These are phyloP conservation scores for Pleurotus tuber-regium DNA, from an alignment of 768 basidiomycete species.

Conservation along the genomic window DNA sequence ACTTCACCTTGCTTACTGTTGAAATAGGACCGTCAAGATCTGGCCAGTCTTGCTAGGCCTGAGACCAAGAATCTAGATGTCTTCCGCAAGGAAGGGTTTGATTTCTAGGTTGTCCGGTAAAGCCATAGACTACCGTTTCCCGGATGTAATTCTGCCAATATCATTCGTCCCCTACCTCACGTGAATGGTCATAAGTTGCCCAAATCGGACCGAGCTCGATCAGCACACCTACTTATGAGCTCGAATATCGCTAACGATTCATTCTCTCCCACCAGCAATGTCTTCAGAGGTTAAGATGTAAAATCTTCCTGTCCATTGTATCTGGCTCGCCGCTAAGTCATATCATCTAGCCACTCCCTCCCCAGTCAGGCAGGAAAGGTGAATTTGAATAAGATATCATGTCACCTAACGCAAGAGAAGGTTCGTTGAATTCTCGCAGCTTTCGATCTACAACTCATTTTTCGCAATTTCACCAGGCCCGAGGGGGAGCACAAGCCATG, in stretches of 20 bases:
- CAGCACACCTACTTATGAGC: no score
- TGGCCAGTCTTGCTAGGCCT: slow-evolving; percentile 72
- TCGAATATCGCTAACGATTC: no score
- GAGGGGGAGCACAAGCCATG: slow-evolving; percentile 85
- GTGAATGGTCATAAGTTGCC: neutral
- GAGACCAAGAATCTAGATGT: slow-evolving; percentile 61
- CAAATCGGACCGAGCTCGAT: slow-evolving; percentile 12
- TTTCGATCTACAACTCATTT: neutral
- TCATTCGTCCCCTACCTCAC: slow-evolving; percentile 1
- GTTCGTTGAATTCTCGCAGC: slow-evolving; percentile 28
- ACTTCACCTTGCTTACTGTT: neutral
- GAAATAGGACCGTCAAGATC: slow-evolving; percentile 72
- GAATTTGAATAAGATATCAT: slow-evolving; percentile 73
- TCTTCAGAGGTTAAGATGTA: slow-evolving; percentile 15
- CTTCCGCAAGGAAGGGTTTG: slow-evolving; percentile 86
- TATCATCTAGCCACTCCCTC: slow-evolving; percentile 35
- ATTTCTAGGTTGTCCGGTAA: slow-evolving; percentile 54
- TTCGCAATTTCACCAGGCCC: slow-evolving; percentile 36
- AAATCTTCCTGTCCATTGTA: neutral
- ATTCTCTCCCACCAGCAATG: no score
- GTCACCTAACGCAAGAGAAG: slow-evolving; percentile 76
- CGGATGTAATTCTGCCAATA: slow-evolving; percentile 1
- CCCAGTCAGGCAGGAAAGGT: slow-evolving; percentile 30
- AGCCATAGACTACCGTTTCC: neutral
- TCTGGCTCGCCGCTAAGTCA: neutral